A percentile compares a stretch with the other conserved stretches of the same genome.
Evolutionary conservation across 352 stramenopile genomes (phyloP).

Genomic region (Globisporangium okanoganense): DNA sequence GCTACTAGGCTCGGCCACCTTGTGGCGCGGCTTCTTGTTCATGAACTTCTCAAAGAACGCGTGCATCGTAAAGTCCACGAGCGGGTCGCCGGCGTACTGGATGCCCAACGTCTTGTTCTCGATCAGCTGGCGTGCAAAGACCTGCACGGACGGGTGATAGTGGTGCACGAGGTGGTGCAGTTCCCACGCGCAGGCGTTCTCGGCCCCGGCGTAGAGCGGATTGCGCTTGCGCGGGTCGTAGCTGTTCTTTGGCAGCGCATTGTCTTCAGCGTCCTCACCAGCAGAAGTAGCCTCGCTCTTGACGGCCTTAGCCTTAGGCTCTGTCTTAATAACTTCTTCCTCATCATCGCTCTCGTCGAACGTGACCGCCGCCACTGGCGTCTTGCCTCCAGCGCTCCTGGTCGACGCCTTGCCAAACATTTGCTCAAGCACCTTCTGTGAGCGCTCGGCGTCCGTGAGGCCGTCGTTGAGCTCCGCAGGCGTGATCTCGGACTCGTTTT

Average conservation of each 20-base stretch:
- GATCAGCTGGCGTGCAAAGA: conserved; percentile 87
- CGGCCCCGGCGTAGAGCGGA: conserved; percentile 72
- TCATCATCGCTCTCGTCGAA: conserved; percentile 28
- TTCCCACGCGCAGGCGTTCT: conserved; percentile 90
- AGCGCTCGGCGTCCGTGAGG: conserved; percentile 44
- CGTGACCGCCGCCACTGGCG: conserved; percentile 22
- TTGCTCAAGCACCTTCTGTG: conserved; percentile 48
- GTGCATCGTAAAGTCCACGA: conserved; percentile 96
- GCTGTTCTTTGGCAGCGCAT: conserved; percentile 13
- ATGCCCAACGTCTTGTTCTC: conserved; percentile 56
- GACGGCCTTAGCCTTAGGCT: not conserved
- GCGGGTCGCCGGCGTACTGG: conserved; percentile 93
- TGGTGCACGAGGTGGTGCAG: conserved; percentile 89
- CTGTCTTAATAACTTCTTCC: conserved; percentile 7
- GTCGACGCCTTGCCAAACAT: conserved; percentile 53
- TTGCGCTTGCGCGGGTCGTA: conserved; percentile 90
- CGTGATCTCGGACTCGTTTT: conserved; percentile 19
- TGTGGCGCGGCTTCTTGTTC: conserved; percentile 94
- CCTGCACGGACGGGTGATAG: conserved; percentile 96
- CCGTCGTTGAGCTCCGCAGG: conserved; percentile 31
- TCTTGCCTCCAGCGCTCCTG: conserved; percentile 14
- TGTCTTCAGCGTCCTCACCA: conserved; percentile 1
- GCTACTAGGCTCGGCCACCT: conserved; percentile 15
- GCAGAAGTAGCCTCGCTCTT: conserved; percentile 10
- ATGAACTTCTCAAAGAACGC: conserved; percentile 99